Base-by-base conservation (phyloP, 768 basidiomycete genomes). In the Crepidotus variabilis region DNA sequence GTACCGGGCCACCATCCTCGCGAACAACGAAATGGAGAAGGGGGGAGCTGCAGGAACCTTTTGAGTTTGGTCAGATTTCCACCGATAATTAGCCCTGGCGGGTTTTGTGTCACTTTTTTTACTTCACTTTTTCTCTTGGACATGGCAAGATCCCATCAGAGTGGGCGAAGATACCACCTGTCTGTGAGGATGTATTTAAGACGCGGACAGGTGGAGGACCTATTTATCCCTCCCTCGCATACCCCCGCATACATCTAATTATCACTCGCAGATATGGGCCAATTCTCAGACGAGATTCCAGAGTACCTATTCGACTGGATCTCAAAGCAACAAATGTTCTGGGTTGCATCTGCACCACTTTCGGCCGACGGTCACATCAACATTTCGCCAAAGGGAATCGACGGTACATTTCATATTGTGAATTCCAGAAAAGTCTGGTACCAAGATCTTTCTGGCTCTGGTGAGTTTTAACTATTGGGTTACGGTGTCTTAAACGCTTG, bases 361-460 rank as follows among this genome's bases (percentile, higher is more conserved):
- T 72, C 69, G 8, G 65, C 63, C 0, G 75, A 80, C 10, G 87
- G 85, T 0, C 83, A 85, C 51, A 76, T 90, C 47, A 89, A 89
- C 60, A 66, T 89, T 22, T 87, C 85, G 0, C 86, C 87, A 0
- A 89, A 89, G 61, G 84, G 83, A 47, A 71, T 78, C 23, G 69
- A 77, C 57, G 81, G 81, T 7, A 80, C 80, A 2, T 87, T 90
- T 63, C 85, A 85, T 61, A 65, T 88, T 58, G 72, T 78, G 14
- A 72, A 81, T 55, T 67, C 76, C 18, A 79, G 74, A 43, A 71
- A 68, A 47, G 83, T 85, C 1, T 89, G 87, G 88, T 90, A 90
- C 59, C 86, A 90, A 63, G 87, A 90, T 65, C 73, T 87, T 47
- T 84, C 82, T 18, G 88, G 88, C 8, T 84, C 85, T 58, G 86